A percentile compares a stretch with the other conserved stretches of the same genome.
Conservation (phyloP, 2,329 filamentous ascomycete species). For the Myriangium duriaei region DNA sequence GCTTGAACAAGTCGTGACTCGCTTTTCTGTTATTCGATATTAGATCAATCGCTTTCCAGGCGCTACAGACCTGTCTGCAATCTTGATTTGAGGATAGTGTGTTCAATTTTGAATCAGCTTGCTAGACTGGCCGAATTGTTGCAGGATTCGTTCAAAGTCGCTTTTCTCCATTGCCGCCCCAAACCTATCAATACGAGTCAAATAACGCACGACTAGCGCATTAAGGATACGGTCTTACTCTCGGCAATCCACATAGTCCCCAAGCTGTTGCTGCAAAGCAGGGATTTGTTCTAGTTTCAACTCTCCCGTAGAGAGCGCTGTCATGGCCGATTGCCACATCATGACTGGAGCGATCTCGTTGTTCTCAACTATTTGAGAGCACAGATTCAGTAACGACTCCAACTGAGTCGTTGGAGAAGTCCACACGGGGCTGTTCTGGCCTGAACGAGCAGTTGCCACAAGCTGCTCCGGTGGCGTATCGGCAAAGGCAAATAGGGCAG, state of each 20-base stretch:
- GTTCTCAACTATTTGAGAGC: neutral
- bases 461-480: neutral
- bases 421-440: neutral
- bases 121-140: too few species aligned
- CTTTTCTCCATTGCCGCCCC: neutral
- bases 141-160: neutral
- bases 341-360: neutral
- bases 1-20: too few species aligned
- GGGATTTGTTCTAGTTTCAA: neutral
- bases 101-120: too few species aligned
- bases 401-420: neutral
- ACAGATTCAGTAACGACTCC: neutral
- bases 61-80: too few species aligned
- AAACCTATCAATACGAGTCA: neutral
- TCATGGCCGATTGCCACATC: neutral
- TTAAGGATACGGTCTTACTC: too few species aligned
- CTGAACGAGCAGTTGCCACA: neutral
- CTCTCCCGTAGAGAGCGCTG: neutral
- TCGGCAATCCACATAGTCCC: neutral
- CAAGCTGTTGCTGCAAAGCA: neutral
- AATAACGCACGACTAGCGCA: too few species aligned
- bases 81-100: too few species aligned
- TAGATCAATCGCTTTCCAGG: too few species aligned
- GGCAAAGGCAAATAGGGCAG: too few species aligned
- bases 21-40: too few species aligned